Conservation (phyloP, 2,329 filamentous ascomycete species). For the Pseudonectria foliicola region DNA sequence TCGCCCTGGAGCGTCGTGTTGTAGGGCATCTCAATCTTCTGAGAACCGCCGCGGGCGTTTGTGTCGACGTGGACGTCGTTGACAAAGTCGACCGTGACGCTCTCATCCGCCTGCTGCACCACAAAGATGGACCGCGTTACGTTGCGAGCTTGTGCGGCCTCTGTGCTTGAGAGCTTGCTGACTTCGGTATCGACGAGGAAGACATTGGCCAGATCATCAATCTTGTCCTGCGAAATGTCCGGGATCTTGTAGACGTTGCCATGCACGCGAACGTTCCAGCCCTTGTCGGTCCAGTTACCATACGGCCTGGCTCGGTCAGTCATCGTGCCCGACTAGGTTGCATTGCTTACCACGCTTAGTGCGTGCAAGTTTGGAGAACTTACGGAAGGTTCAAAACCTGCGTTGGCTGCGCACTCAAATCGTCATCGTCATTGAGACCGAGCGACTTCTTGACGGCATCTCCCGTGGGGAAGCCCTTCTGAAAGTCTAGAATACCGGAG, state of each 20-base stretch:
- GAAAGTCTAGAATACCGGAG: constrained; percentile 60
- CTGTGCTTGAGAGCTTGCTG: constrained; percentile 45
- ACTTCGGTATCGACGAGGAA: constrained; percentile 63
- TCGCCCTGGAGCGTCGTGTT: constrained; percentile 62
- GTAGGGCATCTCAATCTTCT: constrained; percentile 58
- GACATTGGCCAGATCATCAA: constrained; percentile 62
- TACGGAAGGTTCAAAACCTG: constrained; percentile 63
- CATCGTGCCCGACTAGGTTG: neutral
- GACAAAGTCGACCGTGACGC: constrained; percentile 55
- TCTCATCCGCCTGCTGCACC: constrained; percentile 60
- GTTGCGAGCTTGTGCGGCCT: constrained; percentile 65
- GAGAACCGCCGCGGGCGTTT: constrained; percentile 48
- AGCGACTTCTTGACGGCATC: constrained; percentile 53
- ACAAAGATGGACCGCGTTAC: constrained; percentile 66
- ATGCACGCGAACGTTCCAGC: constrained; percentile 70
- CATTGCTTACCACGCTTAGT: neutral
- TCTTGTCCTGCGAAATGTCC: constrained; percentile 54
- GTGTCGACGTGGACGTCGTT: constrained; percentile 40
- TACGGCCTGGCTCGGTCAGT: constrained; percentile 37
- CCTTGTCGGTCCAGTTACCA: constrained; percentile 71
- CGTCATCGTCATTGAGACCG: constrained; percentile 49
- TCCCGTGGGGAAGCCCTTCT: constrained; percentile 58
- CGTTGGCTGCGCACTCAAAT: constrained; percentile 57
- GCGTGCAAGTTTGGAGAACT: constrained; percentile 11
- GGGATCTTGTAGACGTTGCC: constrained; percentile 79